These are phyloP conservation scores for Oemleria cerasiformis DNA, from an alignment of 306 rosid genomes.

Conservation along the genomic window DNA sequence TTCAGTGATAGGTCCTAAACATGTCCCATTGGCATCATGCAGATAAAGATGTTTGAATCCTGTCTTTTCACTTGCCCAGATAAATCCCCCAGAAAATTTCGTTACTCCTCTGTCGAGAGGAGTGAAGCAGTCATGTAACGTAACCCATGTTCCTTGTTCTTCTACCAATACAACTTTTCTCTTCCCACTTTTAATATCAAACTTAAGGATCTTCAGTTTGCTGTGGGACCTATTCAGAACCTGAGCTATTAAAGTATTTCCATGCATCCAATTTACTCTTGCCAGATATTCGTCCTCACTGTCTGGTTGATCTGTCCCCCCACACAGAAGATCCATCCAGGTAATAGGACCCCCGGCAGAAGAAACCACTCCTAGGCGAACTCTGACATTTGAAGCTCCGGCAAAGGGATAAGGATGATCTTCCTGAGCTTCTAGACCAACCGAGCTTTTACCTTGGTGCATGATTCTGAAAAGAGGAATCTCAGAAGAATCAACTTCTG, in stretches of 20 bases:
- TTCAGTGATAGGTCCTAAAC: slow-evolving; percentile 82
- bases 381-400: slow-evolving; percentile 86
- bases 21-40: slow-evolving; percentile 68
- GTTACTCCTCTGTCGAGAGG: slow-evolving; percentile 71
- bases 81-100: slow-evolving; percentile 73
- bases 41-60: slow-evolving; percentile 92
- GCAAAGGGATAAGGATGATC: slow-evolving; percentile 96
- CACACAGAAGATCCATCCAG: slow-evolving; percentile 96
- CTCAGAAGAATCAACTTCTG: slow-evolving; percentile 88
- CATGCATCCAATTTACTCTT: slow-evolving; percentile 91
- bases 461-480: slow-evolving; percentile 87
- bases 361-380: slow-evolving; percentile 82
- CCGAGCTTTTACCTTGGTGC: slow-evolving; percentile 89
- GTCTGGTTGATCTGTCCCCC: slow-evolving; percentile 44
- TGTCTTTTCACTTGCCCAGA: slow-evolving; percentile 96
- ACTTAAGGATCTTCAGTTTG: slow-evolving; percentile 63
- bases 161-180: slow-evolving; percentile 62
- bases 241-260: slow-evolving; percentile 73
- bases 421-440: slow-evolving; percentile 88
- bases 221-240: slow-evolving; percentile 79
- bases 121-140: slow-evolving; percentile 82
- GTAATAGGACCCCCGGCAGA: slow-evolving; percentile 60
- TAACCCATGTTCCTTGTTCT: slow-evolving; percentile 73
- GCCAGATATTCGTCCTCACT: slow-evolving; percentile 81
- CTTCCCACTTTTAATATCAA: slow-evolving; percentile 69